These are phyloP conservation scores for Ciborinia camelliae DNA, from an alignment of 2,329 filamentous ascomycete species.

Conservation along the genomic window DNA sequence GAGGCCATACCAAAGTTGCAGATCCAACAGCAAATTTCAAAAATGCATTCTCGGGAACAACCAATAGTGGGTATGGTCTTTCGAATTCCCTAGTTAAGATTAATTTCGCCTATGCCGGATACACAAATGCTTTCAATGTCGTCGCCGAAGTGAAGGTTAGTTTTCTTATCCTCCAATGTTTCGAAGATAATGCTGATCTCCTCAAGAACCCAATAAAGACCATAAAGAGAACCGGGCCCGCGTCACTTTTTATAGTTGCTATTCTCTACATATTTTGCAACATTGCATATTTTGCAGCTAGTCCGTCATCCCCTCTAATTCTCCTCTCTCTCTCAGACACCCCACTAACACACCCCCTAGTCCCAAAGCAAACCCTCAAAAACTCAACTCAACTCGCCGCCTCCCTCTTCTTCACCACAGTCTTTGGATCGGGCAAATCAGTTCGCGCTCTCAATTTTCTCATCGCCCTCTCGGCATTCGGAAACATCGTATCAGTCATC, in stretches of 20 bases:
- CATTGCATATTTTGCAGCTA: constrained; percentile 58
- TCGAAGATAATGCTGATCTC: not conserved
- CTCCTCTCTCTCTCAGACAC: too few species aligned
- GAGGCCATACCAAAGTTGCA: constrained; percentile 49
- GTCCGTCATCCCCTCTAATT: constrained; percentile 24
- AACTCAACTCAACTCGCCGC: constrained; percentile 47
- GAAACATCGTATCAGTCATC: constrained; percentile 48
- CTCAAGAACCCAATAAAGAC: constrained; percentile 53
- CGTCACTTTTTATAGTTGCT: constrained; percentile 51
- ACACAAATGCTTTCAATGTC: constrained; percentile 58
- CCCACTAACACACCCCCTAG: constrained; percentile 29
- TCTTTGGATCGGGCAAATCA: constrained; percentile 47
- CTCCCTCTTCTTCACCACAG: constrained; percentile 47
- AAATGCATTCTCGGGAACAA: constrained; percentile 50
- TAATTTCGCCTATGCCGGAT: constrained; percentile 56
- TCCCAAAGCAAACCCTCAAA: constrained; percentile 52
- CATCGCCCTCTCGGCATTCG: constrained; percentile 47
- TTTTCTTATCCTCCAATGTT: not conserved
- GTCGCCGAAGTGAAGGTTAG: constrained; percentile 55
- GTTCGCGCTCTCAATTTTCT: constrained; percentile 46
- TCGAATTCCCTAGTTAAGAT: constrained; percentile 58
- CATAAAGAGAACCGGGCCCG: constrained; percentile 48
- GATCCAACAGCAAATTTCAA: constrained; percentile 54
- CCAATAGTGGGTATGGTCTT: constrained; percentile 47
- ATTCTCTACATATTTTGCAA: constrained; percentile 57